Conservation (phyloP, 257 asterid genomes). For the Solanum okadae region DNA sequence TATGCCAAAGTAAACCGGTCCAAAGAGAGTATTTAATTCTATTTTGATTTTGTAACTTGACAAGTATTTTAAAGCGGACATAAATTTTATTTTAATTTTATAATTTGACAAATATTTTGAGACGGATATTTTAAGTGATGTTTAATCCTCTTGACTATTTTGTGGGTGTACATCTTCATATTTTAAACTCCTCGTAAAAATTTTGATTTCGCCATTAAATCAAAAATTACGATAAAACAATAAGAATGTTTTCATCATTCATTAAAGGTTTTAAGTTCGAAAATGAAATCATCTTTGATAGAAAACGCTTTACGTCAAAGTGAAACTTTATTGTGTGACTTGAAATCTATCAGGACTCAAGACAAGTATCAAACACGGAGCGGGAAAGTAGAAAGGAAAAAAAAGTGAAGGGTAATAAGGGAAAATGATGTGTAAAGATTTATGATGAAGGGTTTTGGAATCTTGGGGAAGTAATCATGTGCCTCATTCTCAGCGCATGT, state of each 20-base stretch:
- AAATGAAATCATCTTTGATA: background rate
- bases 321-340: background rate
- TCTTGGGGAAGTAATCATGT: conserved; percentile 5
- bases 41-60: background rate
- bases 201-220: accelerated
- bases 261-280: background rate
- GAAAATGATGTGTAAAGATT: background rate
- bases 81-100: background rate
- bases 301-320: background rate
- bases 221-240: accelerated
- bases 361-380: background rate
- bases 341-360: background rate
- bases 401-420: background rate
- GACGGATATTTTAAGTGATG: background rate
- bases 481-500: conserved; percentile 18
- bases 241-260: background rate
- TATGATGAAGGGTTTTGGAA: background rate
- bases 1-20: background rate
- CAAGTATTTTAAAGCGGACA: too few relatives aligned
- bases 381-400: background rate
- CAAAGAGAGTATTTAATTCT: background rate
- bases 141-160: background rate
- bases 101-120: background rate
- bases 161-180: background rate
- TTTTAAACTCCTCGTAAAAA: accelerated